These are phyloP conservation scores for Starmerella apis DNA, from an alignment of 805 yeast genomes.

Conservation along the genomic window DNA sequence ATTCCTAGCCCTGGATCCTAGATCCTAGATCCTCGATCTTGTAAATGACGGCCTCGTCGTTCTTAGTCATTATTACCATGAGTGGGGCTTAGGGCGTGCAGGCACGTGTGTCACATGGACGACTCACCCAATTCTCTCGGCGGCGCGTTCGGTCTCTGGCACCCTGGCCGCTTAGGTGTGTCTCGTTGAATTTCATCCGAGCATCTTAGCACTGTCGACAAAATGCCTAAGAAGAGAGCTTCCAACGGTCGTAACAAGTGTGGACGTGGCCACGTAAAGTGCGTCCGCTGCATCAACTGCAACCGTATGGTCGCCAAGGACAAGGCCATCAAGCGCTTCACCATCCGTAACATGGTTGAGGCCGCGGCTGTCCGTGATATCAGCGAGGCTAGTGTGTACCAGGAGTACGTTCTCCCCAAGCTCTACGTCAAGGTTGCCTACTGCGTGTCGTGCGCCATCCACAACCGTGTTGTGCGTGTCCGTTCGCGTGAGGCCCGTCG, in stretches of 20 bases:
- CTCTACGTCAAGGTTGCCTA: constrained; percentile 99
- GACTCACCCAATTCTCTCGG: constrained; percentile 6
- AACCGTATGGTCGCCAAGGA: constrained; percentile 99
- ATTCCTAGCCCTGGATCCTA: too few relatives aligned
- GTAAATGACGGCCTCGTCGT: too few relatives aligned
- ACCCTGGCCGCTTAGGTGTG: constrained; percentile 6
- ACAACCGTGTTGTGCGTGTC: constrained; percentile 99
- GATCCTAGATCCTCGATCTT: too few relatives aligned
- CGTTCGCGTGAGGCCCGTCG: constrained; percentile 99
- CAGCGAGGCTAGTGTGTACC: constrained; percentile 98
- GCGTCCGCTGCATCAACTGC: constrained; percentile 99
- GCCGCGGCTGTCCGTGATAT: constrained; percentile 99
- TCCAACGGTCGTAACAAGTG: constrained; percentile 99
- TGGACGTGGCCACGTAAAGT: constrained; percentile 99
- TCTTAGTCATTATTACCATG: neutral
- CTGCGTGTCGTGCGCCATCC: constrained; percentile 99
- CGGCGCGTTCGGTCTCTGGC: constrained; percentile 3
- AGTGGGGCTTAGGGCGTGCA: constrained; percentile 2
- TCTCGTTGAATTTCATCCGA: constrained; percentile 13
- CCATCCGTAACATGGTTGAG: constrained; percentile 99
- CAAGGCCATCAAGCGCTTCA: constrained; percentile 99
- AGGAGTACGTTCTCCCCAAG: constrained; percentile 99
- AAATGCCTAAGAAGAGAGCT: constrained; percentile 99
- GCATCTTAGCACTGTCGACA: constrained; percentile 26
- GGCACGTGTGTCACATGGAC: neutral